Evolutionary conservation across 768 basidiomycete genomes (phyloP).

Genomic region (Rhizopogon vulgaris): DNA sequence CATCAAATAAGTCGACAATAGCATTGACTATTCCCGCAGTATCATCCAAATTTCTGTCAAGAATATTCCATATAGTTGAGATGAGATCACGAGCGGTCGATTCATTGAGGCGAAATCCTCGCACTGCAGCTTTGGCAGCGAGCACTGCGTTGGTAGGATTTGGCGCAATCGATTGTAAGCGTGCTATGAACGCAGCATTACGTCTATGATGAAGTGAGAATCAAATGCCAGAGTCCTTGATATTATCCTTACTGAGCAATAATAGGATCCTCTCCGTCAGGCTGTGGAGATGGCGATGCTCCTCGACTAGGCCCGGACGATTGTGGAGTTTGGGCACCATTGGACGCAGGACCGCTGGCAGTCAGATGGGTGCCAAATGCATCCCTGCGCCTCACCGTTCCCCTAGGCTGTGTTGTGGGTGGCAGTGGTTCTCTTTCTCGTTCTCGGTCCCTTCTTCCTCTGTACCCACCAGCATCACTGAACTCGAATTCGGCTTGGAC

Average conservation of each 20-base stretch:
- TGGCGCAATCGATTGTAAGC: slow-evolving; percentile 53
- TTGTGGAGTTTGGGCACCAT: slow-evolving; percentile 8
- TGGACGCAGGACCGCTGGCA: slow-evolving; percentile 20
- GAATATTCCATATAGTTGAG: slow-evolving; percentile 79
- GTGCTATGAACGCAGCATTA: slow-evolving; percentile 56
- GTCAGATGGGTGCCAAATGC: slow-evolving; percentile 61
- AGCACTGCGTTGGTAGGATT: slow-evolving; percentile 54
- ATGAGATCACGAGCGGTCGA: slow-evolving; percentile 79
- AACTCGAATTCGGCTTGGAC: slow-evolving; percentile 65
- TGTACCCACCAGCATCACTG: slow-evolving; percentile 48
- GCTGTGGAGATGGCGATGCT: slow-evolving; percentile 26
- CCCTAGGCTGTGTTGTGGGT: slow-evolving; percentile 26
- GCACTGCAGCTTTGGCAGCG: slow-evolving; percentile 68
- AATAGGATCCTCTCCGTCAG: slow-evolving; percentile 37
- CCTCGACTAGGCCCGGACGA: slow-evolving; percentile 18
- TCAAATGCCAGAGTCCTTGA: background rate
- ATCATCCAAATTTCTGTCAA: slow-evolving; percentile 62
- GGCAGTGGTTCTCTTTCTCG: slow-evolving; percentile 44
- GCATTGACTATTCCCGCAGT: slow-evolving; percentile 69
- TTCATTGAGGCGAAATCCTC: slow-evolving; percentile 74
- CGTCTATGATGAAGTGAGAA: slow-evolving; percentile 37
- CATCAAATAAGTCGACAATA: slow-evolving; percentile 73
- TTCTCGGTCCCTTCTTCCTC: slow-evolving; percentile 39
- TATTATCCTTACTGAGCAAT: slow-evolving; percentile 42
- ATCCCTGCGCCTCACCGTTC: slow-evolving; percentile 43